Evolutionary conservation across 1,284 basidiomycete genomes (phyloP).

Genomic region (Cystobasidium sp.): DNA sequence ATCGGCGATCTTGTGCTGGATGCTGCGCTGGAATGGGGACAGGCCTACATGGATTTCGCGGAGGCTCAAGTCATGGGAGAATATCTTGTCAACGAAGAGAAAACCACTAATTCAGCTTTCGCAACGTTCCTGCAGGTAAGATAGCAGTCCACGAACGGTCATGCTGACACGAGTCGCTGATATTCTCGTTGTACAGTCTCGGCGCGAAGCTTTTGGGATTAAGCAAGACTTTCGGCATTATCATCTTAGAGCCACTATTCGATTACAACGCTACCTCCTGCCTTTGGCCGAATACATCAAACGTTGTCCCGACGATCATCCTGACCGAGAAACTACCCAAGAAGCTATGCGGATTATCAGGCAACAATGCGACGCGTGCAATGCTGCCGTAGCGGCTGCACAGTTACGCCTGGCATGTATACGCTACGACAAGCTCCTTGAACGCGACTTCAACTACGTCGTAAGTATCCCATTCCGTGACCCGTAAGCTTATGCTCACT

Average conservation of each 20-base stretch:
- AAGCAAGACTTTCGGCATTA: slow-evolving; percentile 84
- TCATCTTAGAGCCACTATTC: slow-evolving; percentile 83
- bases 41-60: slow-evolving; percentile 83
- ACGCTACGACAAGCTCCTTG: slow-evolving; percentile 38
- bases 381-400: slow-evolving; percentile 65
- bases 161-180: slow-evolving; percentile 1
- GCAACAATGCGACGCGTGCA: slow-evolving; percentile 68
- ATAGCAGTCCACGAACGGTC: background rate
- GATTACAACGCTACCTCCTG: slow-evolving; percentile 84
- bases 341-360: slow-evolving; percentile 84
- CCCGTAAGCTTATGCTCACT: background rate
- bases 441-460: slow-evolving; percentile 24
- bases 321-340: slow-evolving; percentile 77
- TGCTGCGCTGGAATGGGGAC: slow-evolving; percentile 83
- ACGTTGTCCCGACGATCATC: slow-evolving; percentile 71
- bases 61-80: slow-evolving; percentile 85
- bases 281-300: slow-evolving; percentile 78
- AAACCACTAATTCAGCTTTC: slow-evolving; percentile 79
- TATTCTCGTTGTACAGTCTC: slow-evolving; percentile 9
- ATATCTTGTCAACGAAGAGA: slow-evolving; percentile 80
- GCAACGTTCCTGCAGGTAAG: slow-evolving; percentile 83
- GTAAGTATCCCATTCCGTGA: slow-evolving; percentile 6
- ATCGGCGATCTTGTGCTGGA: slow-evolving; percentile 91
- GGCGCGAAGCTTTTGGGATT: slow-evolving; percentile 38
- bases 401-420: slow-evolving; percentile 27